Conservation (phyloP, 345 rosid genomes). For the Passiflora organensis region DNA sequence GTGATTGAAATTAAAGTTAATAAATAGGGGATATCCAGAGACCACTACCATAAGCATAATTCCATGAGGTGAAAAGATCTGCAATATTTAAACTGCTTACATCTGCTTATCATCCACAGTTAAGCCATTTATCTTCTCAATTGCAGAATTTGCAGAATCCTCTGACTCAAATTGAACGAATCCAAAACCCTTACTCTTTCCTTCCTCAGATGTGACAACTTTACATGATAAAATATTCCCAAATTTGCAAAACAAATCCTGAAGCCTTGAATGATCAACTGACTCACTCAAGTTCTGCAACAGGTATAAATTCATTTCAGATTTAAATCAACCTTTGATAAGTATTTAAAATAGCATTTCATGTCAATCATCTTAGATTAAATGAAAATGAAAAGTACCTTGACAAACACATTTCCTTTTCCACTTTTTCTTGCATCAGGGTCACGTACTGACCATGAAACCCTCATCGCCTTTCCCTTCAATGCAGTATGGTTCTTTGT, state of each 20-base stretch:
- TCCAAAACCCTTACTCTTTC: conserved; percentile 68
- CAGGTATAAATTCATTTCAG: neutral
- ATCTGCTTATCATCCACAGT: conserved; percentile 47
- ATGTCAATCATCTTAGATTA: neutral
- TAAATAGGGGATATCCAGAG: neutral
- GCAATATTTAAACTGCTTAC: conserved; percentile 29
- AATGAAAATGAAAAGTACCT: conserved; percentile 33
- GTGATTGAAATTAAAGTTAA: neutral
- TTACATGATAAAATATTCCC: conserved; percentile 64
- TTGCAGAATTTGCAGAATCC: conserved; percentile 63
- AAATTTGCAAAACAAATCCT: conserved; percentile 48
- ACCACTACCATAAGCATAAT: neutral
- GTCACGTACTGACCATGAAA: conserved; percentile 64
- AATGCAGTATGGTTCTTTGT: conserved; percentile 49
- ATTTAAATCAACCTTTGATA: neutral
- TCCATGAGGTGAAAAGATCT: neutral
- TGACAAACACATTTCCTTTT: conserved; percentile 63
- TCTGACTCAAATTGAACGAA: conserved; percentile 58
- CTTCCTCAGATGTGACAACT: conserved; percentile 53
- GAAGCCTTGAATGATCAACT: conserved; percentile 38
- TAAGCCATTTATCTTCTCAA: conserved; percentile 46
- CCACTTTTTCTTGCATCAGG: conserved; percentile 67
- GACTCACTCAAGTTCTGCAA: conserved; percentile 56
- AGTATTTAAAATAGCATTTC: neutral
- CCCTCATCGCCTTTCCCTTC: conserved; percentile 61